Base-by-base conservation (phyloP, 192 early-diverging fungal species). In the Entrophospora sp. region DNA sequence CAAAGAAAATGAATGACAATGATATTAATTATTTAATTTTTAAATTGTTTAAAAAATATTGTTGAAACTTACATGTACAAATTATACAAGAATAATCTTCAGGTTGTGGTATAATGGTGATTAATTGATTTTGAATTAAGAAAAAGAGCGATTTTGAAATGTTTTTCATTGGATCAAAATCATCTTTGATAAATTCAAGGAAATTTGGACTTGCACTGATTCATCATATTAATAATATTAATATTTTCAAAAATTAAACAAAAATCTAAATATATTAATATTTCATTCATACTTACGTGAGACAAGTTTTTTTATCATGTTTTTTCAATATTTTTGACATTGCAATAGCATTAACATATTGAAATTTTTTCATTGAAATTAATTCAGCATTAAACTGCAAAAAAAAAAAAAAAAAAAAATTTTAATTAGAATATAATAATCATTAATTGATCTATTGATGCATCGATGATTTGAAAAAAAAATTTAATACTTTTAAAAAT, bases 311-410 rank as follows among this genome's bases (percentile, higher is more conserved):
- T 69, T 94, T 94, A 69, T 94, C 91, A 68, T 94, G 91, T 71
- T 94, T 94, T 71, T 94, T 94, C 32, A 94, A 70, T 30, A 94
- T 92, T 69, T 94, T 94, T 36, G 79, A 79, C 67, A 88, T 85
- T 0, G 91, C 90, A 48, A 77, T 82, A 52, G 83, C 82, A 71
- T 94, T 94, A 67, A 91, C 68, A 53, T 79, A 83, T 44, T 87
- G 80, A 72, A 94, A 88, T 43, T 83, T 81, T 63, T 84, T 83
- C 73, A 92, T 74, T 16, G 73, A 63, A 1, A 88, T 72, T 12
- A 92, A 76, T 36, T 89, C 82, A n/a, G 73, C 59, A 68, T 94
- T 92, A 9, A 94, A 71, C 55, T 81, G 62, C 25, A 85, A 64
- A 58, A 89, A 89, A 4, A 22, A 22, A 30, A 45, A 63, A 55